Evolutionary conservation across 2,329 filamentous ascomycete species (phyloP).

Genomic region (Hymenoscyphus salicellus): DNA sequence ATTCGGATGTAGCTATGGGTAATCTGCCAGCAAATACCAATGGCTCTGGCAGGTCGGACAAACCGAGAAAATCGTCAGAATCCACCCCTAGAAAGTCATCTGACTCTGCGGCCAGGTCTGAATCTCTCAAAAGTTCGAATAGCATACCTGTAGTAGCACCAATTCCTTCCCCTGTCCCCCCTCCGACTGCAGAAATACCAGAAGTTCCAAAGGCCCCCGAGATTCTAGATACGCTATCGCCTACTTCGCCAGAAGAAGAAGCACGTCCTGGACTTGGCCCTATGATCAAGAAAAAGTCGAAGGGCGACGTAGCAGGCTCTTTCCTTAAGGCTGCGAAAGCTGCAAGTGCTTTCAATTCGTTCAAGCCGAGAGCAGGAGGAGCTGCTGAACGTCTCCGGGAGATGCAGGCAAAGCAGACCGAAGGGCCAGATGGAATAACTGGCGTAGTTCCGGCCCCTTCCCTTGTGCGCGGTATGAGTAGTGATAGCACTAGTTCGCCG

Average conservation of each 20-base stretch:
- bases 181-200: slow-evolving; percentile 12
- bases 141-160: slow-evolving; percentile 9
- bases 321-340: slow-evolving; percentile 79
- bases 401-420: slow-evolving; percentile 53
- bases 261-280: slow-evolving; percentile 77
- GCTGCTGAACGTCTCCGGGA: slow-evolving; percentile 71
- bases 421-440: slow-evolving; percentile 85
- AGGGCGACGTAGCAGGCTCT: slow-evolving; percentile 68
- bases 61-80: slow-evolving; percentile 13
- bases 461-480: slow-evolving; percentile 41
- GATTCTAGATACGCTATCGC: not conserved
- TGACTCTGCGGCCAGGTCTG: slow-evolving; percentile 10
- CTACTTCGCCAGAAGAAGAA: slow-evolving; percentile 23
- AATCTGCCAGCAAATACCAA: slow-evolving; percentile 7
- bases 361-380: slow-evolving; percentile 85
- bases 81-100: slow-evolving; percentile 13
- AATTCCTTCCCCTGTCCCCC: slow-evolving; percentile 12
- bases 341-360: slow-evolving; percentile 56
- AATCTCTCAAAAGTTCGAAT: slow-evolving; percentile 13
- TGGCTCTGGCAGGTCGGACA: slow-evolving; percentile 14
- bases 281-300: slow-evolving; percentile 80
- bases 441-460: slow-evolving; percentile 79
- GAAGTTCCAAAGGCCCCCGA: not conserved
- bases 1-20: not conserved
- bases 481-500: slow-evolving; percentile 38